Base-by-base conservation (phyloP, 176 grass and related monocot genomes). In the Neostapfia colusana region DNA sequence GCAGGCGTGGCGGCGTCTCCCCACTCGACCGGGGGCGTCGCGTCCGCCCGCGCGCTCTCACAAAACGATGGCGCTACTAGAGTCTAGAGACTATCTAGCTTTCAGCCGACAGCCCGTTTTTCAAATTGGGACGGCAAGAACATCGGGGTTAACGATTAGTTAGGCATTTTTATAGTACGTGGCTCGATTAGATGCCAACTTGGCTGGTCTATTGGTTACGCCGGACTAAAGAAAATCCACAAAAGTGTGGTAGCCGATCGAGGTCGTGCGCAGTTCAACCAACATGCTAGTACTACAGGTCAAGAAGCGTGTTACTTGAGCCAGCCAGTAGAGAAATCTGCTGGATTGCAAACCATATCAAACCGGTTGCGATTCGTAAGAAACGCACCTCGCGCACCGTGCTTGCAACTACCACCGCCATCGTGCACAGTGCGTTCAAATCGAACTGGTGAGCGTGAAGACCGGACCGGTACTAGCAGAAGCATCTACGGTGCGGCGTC, bases 201-300 rank as follows among this genome's bases (percentile, higher is more conserved):
- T 38, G 41, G 9, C 17, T 23, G 61, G 48, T 72, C 21, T 54
- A 18, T 37, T 59, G 18, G 66, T 75, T 65, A 42, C 76, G 78
- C 11, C 53, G 10, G 69, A 49, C 71, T 3, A 57, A 21, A 81
- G 44, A 69, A 85, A 80, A 68, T 74, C 84, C 54, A 55, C 25
- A 23, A 18, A 38, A 81, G 34, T 81, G 77, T 69, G 54, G 36
- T 16, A 31, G 31, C 31, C 31, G 78, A 56, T 14, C 78, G 84
- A 86, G 84, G 84, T 70, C 78, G 71, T 56, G 70, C 78, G 64
- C 26, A 4, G 25, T 64, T 81, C 9, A 44, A 27, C 44, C 17
- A 61, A 74, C 69, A 74, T 42, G 60, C 0, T 35, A 71, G n/a
- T 51, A 51, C 4, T 7, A 51, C 16, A 51, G 16, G 4, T 46